Base-by-base conservation (phyloP, 306 rosid species). In the Fagus crenata region DNA sequence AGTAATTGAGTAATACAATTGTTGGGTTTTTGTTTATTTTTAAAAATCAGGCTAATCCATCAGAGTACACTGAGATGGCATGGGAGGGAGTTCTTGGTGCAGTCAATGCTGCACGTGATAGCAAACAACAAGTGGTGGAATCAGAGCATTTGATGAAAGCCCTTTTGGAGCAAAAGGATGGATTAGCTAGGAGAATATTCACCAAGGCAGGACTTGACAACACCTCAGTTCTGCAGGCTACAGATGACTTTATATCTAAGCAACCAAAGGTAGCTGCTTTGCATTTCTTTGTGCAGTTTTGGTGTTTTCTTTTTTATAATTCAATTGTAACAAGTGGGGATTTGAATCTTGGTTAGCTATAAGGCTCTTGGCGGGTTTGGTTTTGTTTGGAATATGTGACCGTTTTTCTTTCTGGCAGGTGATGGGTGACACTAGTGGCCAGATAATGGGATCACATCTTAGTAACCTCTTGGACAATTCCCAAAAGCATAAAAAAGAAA, bases 81-180 rank as follows among this genome's bases (percentile, higher is more conserved):
- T 95, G 99, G 99, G 97, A 88, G 88, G 97, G 96, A 33, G 73
- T 95, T 54, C 33, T 89, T 41, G 97, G 89, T 51, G 98, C 98
- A 4, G 91, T 89, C 8, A 91, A 92, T 61, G 93, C 98, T 4
- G 98, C 98, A 4, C 85, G 96, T 68, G 54, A 67, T 49, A 86
- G 81, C 86, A 95, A 85, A 80, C 96, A 95, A 74, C 98, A 95
- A 80, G 86, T 95, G 77, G 96, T 92, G 81, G 99, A 95, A 67
- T 82, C 97, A 0, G 99, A 95, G 83, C 97, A 95, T 84, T 82
- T 95, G 46, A 95, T 95, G 99, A 95, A 95, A 85, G 93, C 99
- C 1, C 91, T 95, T 40, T 75, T 95, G 91, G 99, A 95, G 89
- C 99, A 95, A 79, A 95, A 88, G 67, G 93, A 92, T 84, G 97